These are phyloP conservation scores for Phalaenopsis equestris DNA, from an alignment of 106 monocot species.

Conservation along the genomic window DNA sequence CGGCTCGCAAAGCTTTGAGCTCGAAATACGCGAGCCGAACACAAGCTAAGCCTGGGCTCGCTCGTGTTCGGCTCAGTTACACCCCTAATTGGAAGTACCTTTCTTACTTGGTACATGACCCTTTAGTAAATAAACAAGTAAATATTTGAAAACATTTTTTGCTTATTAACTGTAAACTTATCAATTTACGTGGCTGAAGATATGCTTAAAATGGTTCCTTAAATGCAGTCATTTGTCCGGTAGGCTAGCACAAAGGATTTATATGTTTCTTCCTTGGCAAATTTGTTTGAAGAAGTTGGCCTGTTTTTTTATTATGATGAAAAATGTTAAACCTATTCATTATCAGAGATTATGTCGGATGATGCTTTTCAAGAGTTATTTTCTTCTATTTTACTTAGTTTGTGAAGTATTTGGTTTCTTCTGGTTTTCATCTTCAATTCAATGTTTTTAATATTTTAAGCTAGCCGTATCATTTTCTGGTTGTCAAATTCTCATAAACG, in stretches of 20 bases:
- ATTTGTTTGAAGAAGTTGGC: background rate
- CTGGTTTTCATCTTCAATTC: no score
- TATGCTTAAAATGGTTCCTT: background rate
- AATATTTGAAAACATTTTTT: background rate
- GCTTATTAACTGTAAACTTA: background rate
- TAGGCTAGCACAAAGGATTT: background rate
- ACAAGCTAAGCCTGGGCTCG: no score
- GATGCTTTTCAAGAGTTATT: background rate
- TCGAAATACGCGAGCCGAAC: no score
- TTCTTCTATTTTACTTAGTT: background rate
- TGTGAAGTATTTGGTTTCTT: no score
- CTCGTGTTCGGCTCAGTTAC: no score
- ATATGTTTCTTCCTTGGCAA: background rate
- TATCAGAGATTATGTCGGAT: background rate
- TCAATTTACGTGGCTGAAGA: background rate
- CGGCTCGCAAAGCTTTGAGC: no score
- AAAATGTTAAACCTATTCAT: background rate
- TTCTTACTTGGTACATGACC: background rate
- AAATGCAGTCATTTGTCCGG: background rate
- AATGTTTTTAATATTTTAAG: no score
- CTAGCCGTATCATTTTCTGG: background rate
- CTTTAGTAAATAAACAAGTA: background rate
- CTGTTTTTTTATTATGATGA: background rate
- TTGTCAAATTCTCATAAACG: background rate
- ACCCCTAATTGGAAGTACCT: background rate